Conservation (phyloP, 495 filamentous ascomycete species). For the Aspergillus campestris region DNA sequence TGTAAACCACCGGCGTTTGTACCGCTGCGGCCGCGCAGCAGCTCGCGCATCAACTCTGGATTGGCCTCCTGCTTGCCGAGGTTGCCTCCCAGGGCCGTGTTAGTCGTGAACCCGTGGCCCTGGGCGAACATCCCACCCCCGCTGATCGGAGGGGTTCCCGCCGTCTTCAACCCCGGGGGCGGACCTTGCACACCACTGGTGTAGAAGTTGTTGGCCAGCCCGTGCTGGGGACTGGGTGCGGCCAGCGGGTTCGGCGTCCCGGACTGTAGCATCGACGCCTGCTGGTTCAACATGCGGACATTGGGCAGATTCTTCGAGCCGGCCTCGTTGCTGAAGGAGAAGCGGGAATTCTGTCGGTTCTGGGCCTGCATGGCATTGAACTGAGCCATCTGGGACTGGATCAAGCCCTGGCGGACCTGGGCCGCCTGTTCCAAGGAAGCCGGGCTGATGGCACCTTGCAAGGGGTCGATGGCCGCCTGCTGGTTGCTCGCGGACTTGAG, state of each 20-base stretch:
- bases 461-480: conserved; percentile 47
- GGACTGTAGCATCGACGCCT: conserved; percentile 80
- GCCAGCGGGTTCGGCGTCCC: conserved; percentile 50
- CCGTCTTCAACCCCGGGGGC: conserved; percentile 90
- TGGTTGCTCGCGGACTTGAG: conserved; percentile 53
- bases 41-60: conserved; percentile 71
- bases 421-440: conserved; percentile 32
- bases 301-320: conserved; percentile 78
- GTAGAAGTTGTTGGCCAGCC: conserved; percentile 38
- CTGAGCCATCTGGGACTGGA: conserved; percentile 51
- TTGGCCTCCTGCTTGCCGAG: conserved; percentile 61
- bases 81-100: conserved; percentile 57
- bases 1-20: conserved; percentile 50
- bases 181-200: conserved; percentile 71
- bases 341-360: conserved; percentile 77
- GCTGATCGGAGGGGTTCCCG: conserved; percentile 79
- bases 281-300: conserved; percentile 79
- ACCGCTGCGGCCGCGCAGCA: conserved; percentile 55
- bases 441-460: conserved; percentile 45
- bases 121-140: conserved; percentile 70
- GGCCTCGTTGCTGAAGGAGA: conserved; percentile 76
- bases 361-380: conserved; percentile 59
- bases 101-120: conserved; percentile 64
- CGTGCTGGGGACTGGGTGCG: conserved; percentile 44
- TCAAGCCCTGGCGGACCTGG: conserved; percentile 40